Evolutionary conservation across 768 basidiomycete genomes (phyloP).

Genomic region (Amanita muscaria): DNA sequence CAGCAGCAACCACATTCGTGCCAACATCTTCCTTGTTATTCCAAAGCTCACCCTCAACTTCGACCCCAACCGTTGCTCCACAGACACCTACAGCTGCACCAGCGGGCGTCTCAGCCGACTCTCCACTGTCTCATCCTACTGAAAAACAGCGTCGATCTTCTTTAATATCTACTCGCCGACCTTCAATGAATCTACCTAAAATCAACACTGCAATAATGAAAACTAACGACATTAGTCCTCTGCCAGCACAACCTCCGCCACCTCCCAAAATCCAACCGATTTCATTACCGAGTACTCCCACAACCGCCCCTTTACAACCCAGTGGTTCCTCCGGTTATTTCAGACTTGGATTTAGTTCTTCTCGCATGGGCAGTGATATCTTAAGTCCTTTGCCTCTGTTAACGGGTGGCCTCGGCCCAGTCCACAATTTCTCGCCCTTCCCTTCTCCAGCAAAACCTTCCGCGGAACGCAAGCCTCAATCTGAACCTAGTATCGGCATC

Average conservation of each 20-base stretch:
- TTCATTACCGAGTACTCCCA: slow-evolving; percentile 40
- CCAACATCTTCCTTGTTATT: slow-evolving; percentile 7
- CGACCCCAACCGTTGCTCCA: slow-evolving; percentile 14
- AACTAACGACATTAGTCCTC: slow-evolving; percentile 13
- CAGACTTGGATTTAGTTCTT: slow-evolving; percentile 19
- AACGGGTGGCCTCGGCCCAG: slow-evolving; percentile 19
- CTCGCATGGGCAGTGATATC: slow-evolving; percentile 24
- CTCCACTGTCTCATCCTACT: neutral
- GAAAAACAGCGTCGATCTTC: neutral
- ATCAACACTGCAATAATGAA: slow-evolving; percentile 16
- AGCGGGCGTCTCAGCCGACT: neutral
- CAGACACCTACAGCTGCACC: neutral
- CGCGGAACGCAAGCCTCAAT: neutral
- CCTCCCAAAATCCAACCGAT: slow-evolving; percentile 32
- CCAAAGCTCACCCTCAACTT: slow-evolving; percentile 9
- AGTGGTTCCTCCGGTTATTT: slow-evolving; percentile 21
- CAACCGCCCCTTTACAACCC: slow-evolving; percentile 21
- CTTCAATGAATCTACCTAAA: slow-evolving; percentile 15
- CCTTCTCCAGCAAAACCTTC: slow-evolving; percentile 1
- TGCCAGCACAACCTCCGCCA: slow-evolving; percentile 31
- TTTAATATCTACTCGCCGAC: neutral
- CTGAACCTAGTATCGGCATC: slow-evolving; percentile 9
- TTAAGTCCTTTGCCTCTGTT: slow-evolving; percentile 37
- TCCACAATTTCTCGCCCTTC: slow-evolving; percentile 20
- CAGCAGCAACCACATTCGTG: no score